phyloP scores from a whole-genome alignment of 257 asterid genomes.

The Ballota nigra region DNA sequence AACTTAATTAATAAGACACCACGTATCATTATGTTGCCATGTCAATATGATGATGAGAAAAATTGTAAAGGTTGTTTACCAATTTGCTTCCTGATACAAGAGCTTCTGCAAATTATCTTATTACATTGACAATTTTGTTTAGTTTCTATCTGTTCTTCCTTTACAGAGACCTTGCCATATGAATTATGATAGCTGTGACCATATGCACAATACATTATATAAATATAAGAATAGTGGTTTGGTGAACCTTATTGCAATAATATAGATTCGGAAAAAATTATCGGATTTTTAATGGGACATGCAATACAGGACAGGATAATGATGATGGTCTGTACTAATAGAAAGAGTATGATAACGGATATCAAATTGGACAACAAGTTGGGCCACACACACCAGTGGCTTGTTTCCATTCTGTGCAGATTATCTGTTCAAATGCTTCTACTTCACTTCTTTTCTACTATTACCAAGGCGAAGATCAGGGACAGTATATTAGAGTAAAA shows the following conservation, averaged over 20 bases:
- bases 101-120: background rate
- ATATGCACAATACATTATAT: background rate
- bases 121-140: background rate
- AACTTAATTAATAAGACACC: too few species aligned
- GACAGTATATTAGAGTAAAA: too few species aligned
- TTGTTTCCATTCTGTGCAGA: too few species aligned
- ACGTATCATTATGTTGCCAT: background rate
- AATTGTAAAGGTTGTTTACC: background rate
- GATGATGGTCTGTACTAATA: too few species aligned
- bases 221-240: background rate
- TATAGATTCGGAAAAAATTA: background rate
- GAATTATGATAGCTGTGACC: background rate
- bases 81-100: background rate
- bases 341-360: too few species aligned
- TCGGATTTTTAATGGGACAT: too few species aligned
- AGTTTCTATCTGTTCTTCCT: background rate
- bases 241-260: background rate
- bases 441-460: too few species aligned
- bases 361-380: too few species aligned
- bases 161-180: background rate
- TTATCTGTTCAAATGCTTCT: too few species aligned
- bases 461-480: too few species aligned
- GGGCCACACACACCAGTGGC: too few species aligned
- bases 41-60: background rate
- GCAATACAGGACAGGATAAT: too few species aligned